phyloP scores from a whole-genome alignment of 345 rosid genomes.

The Eucalyptus pumila region DNA sequence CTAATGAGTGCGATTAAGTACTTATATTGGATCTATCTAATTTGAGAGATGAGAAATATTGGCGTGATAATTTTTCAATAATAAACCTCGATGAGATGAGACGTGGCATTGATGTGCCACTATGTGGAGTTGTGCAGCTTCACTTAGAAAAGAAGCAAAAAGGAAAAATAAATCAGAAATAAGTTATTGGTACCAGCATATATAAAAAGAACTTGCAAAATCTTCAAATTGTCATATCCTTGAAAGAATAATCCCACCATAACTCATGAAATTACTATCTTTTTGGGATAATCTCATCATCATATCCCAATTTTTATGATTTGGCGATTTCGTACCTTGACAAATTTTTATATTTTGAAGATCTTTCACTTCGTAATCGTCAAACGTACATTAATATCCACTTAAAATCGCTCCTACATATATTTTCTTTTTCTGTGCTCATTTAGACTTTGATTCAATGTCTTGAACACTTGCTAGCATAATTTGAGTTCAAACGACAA shows the following conservation, averaged over 20 bases:
- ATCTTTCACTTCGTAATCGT: not conserved
- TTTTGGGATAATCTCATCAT: not conserved
- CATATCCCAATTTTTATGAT: not conserved
- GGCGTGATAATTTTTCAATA: not conserved
- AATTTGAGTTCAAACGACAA: not conserved
- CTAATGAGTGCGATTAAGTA: not conserved
- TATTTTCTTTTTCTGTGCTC: not conserved
- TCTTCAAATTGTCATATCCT: not conserved
- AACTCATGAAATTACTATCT: not conserved
- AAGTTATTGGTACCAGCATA: not conserved
- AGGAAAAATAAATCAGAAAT: not conserved
- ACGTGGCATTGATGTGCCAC: not conserved
- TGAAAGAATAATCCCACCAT: not conserved
- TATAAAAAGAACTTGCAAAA: not conserved
- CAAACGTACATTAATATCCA: not conserved
- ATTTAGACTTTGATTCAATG: not conserved
- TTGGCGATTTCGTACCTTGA: not conserved
- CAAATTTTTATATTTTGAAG: not conserved
- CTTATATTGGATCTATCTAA: not conserved
- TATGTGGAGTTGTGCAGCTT: not conserved
- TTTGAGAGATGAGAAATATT: not conserved
- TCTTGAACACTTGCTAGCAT: not conserved
- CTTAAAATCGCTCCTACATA: not conserved
- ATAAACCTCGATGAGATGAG: not conserved
- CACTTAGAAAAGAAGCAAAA: not conserved